Base-by-base conservation (phyloP, 2,329 filamentous ascomycete genomes). In the Diaporthe amygdali region DNA sequence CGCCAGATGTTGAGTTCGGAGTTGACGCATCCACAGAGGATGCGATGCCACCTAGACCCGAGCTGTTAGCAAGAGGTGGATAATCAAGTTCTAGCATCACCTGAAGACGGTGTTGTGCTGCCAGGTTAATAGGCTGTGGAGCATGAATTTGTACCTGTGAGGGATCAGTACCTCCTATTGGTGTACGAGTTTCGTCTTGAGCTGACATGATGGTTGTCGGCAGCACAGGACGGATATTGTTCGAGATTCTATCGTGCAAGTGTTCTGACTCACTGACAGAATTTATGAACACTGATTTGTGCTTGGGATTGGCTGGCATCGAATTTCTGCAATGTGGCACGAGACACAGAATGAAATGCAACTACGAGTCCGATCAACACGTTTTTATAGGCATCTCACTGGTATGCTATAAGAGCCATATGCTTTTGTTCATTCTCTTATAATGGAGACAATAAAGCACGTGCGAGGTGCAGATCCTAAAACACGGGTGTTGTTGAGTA, bases 171-270 rank as follows among this genome's bases (percentile, higher is more conserved):
- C 2, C 10, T n/a, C n/a, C 49, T 3, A 0, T 12, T 54, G 14
- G 17, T 15, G 49, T 8, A 2, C 10, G 8, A 15, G 0, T 30
- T 20, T 32, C 27, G 27, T 54, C 49, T 59, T 27, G 34, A 41
- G 6, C 32, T 27, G 34, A 15, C 54, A 59, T 59, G 54, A 27
- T 27, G 22, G 6, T 30, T 37, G 7, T 52, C 6, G 2, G 10
- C 2, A 15, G 46, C 7, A 27, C 27, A 12, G 0, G 14, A 14
- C 25, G n/a, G 22, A 8, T 0, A 7, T 34, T 9, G 2, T 37
- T 0, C 5, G 37, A 6, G 2, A 0, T 10, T 10, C 1, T 17
- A 0, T 41, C 5, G 15, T 51, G 12, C 20, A 12, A 17, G 30
- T 12, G 8, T 3, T n/a, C 7, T 34, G 34, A 27, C 12, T n/a